Conservation (phyloP, 2,329 filamentous ascomycete species). For the Botrytis galanthina region DNA sequence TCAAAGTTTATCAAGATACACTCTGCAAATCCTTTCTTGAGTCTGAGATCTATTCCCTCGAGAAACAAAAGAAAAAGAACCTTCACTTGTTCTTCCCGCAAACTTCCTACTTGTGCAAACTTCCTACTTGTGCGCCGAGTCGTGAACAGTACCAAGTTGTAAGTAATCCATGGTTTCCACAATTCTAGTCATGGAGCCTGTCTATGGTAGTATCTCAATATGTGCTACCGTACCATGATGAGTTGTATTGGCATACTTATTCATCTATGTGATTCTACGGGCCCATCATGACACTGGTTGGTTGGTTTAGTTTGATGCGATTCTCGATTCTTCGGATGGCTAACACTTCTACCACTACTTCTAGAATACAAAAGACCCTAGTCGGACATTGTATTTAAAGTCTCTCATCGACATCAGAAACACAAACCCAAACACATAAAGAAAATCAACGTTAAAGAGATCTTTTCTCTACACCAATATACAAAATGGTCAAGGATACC, state of each 20-base stretch:
- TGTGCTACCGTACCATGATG: not conserved
- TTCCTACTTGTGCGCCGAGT: not conserved
- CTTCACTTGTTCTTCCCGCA: not conserved
- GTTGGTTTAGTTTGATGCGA: not conserved
- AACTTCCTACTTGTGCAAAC: too few species aligned
- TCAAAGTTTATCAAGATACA: not conserved
- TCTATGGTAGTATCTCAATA: not conserved
- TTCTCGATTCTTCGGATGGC: not conserved
- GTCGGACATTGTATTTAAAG: not conserved
- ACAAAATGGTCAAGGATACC: constrained; percentile 73
- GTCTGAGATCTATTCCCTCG: not conserved
- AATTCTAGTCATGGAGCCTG: not conserved
- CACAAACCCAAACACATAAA: not conserved
- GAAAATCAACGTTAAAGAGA: not conserved
- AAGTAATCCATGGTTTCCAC: not conserved
- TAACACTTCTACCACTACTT: not conserved
- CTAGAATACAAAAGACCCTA: not conserved
- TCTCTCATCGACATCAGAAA: not conserved
- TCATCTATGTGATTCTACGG: not conserved
- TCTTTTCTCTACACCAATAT: not conserved
- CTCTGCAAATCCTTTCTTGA: not conserved
- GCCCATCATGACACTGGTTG: not conserved
- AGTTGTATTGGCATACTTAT: not conserved
- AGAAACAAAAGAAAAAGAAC: not conserved
- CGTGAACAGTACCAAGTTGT: not conserved